Conservation (phyloP, 257 asterid species). For the Jasminum sambac region DNA sequence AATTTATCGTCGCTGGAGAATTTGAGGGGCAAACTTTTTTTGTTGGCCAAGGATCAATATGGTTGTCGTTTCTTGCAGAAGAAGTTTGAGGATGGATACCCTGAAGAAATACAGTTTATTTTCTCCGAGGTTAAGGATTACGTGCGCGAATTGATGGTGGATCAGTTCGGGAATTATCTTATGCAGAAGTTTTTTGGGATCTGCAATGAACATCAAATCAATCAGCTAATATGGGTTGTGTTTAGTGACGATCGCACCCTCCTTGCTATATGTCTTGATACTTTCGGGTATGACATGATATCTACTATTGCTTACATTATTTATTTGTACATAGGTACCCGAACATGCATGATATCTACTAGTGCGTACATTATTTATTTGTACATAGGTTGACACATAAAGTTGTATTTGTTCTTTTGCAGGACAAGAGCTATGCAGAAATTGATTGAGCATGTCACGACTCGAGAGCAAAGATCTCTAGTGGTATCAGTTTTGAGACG, state of each 20-base stretch:
- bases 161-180: conserved; percentile 49
- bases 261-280: conserved; percentile 38
- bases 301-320: background rate
- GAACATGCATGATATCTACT: too few species aligned
- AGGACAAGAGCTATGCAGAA: conserved; percentile 62
- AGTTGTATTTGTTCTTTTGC: background rate
- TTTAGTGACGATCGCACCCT: conserved; percentile 24
- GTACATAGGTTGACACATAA: too few species aligned
- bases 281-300: conserved; percentile 43
- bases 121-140: conserved; percentile 44
- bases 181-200: conserved; percentile 42
- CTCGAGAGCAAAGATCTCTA: conserved; percentile 31
- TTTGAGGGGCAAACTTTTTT: conserved; percentile 34
- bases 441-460: conserved; percentile 38
- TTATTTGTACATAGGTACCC: too few species aligned
- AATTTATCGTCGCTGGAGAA: conserved; percentile 28
- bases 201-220: conserved; percentile 37
- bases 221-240: conserved; percentile 28
- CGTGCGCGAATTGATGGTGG: conserved; percentile 47
- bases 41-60: conserved; percentile 40
- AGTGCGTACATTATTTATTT: background rate
- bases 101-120: conserved; percentile 38
- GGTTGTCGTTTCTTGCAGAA: conserved; percentile 53
- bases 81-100: conserved; percentile 42
- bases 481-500: conserved; percentile 31